Evolutionary conservation across 2,329 filamentous ascomycete genomes (phyloP), one percentile per base, ranked within the genome.

Genomic region (Cryoendolithus antarcticus): DNA sequence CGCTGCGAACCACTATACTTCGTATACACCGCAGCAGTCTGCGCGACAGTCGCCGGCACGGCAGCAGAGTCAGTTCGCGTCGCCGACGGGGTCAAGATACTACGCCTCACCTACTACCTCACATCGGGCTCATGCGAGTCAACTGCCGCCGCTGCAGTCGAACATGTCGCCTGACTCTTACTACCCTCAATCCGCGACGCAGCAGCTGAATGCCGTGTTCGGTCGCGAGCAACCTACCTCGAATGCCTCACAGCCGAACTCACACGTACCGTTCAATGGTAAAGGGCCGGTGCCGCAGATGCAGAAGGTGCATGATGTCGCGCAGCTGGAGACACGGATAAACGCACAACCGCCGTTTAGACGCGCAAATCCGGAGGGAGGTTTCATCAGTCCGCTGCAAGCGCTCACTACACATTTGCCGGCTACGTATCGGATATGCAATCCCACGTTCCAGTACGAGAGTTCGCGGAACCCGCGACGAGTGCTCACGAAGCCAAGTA

Each of bases 371-470:
- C 91, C 91, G 2, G 91, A 98, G 59, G 91, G 91, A 38, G 91
- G 91, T 35, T 98, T 98, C 59, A 94, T 98, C 60, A 96, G 91
- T 61, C 91, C 91, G 35, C 72, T 98, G 36, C 89, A 96, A 80
- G 89, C 91, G 35, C 72, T 98, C 44, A 98, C 91, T 1, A 82
- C 83, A 31, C 88, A 96, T 54, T 71, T 98, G 12, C 89, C 91
- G 10, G 82, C 88, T 4, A 96, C 91, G 2, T 98, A 98, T 66
- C 82, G 91, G 53, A 96, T 98, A 61, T 98, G 91, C 69, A 98
- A 98, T 59, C 88, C 88, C 3, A 80, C 75, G 54, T 98, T 98
- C 72, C 95, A 98, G 67, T 98, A 98, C 65, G 91, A 98, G 60
- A 95, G 91, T 10, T 95, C 91, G 39, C 77, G 91, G 49, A 98